These are phyloP conservation scores for Penicillium robsamsonii DNA, from an alignment of 495 filamentous ascomycete species.

Conservation along the genomic window DNA sequence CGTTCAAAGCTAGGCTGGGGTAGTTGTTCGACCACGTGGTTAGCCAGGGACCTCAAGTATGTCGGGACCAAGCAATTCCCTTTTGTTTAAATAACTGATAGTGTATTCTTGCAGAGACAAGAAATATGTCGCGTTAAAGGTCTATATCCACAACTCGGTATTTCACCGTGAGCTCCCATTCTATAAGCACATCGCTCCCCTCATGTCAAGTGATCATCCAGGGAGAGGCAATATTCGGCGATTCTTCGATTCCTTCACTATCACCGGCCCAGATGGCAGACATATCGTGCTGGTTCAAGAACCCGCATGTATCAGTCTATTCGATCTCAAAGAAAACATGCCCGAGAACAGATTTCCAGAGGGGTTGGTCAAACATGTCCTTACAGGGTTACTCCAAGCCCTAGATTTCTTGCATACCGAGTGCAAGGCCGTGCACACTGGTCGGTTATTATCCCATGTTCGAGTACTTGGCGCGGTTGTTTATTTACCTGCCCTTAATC, in stretches of 20 bases:
- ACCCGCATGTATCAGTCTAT: slow-evolving; percentile 40
- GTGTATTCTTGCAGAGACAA: slow-evolving; percentile 18
- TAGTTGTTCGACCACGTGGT: slow-evolving; percentile 51
- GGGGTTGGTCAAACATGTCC: slow-evolving; percentile 14
- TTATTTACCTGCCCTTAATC: slow-evolving; percentile 24
- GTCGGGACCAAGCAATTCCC: slow-evolving; percentile 4
- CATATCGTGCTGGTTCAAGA: slow-evolving; percentile 46
- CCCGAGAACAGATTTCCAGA: slow-evolving; percentile 20
- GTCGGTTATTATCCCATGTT: slow-evolving; percentile 19
- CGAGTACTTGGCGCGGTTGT: background rate
- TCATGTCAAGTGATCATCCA: slow-evolving; percentile 28
- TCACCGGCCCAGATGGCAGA: slow-evolving; percentile 38
- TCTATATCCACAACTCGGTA: slow-evolving; percentile 31
- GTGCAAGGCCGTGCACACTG: slow-evolving; percentile 45
- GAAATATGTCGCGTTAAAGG: slow-evolving; percentile 41
- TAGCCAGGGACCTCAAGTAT: slow-evolving; percentile 46
- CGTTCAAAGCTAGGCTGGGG: slow-evolving; percentile 56
- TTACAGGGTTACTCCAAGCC: slow-evolving; percentile 26
- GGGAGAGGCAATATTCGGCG: slow-evolving; percentile 27
- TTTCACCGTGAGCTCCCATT: slow-evolving; percentile 35
- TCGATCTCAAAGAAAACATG: slow-evolving; percentile 21
- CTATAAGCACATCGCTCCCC: slow-evolving; percentile 30
- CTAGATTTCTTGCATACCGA: slow-evolving; percentile 45
- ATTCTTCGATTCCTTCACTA: slow-evolving; percentile 38
- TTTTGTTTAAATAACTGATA: slow-evolving; percentile 3